Conservation (phyloP, 2,329 filamentous ascomycete species). For the Scedosporium apiospermum region DNA sequence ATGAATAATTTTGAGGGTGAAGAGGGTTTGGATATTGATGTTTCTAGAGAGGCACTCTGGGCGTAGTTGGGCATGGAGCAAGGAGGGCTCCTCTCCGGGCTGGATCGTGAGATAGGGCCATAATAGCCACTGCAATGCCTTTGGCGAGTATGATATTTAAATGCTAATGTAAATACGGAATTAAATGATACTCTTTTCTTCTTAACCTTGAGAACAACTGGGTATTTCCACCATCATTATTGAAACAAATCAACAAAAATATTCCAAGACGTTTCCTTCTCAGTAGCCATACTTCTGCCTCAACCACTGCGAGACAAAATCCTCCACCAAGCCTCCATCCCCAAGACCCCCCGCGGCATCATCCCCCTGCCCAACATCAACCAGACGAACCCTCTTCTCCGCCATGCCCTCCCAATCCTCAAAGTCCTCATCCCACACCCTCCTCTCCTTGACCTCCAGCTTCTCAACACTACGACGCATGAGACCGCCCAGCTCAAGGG, state of each 20-base stretch:
- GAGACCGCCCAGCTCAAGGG: constrained; percentile 32
- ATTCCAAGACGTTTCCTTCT: background rate
- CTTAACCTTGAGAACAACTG: background rate
- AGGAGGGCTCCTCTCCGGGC: background rate
- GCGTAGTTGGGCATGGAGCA: background rate
- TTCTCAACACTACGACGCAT: constrained; percentile 40
- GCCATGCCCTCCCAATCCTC: constrained; percentile 23
- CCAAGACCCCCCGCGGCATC: constrained; percentile 3
- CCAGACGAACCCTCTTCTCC: constrained; percentile 25
- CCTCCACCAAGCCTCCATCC: background rate
- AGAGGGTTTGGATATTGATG: background rate
- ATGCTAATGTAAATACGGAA: background rate
- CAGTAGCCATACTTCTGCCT: constrained; percentile 1
- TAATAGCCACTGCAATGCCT: too few species aligned
- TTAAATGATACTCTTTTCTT: background rate
- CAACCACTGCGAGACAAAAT: constrained; percentile 1
- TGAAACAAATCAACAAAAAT: background rate
- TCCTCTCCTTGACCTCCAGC: constrained; percentile 32
- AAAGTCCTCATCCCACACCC: constrained; percentile 29
- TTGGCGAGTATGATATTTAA: background rate
- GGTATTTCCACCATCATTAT: background rate
- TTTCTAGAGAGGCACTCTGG: background rate
- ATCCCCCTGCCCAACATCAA: constrained; percentile 24
- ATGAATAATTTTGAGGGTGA: background rate
- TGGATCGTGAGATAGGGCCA: background rate